Evolutionary conservation across 2,329 filamentous ascomycete genomes (phyloP).

Genomic region (Sporothrix sp.): DNA sequence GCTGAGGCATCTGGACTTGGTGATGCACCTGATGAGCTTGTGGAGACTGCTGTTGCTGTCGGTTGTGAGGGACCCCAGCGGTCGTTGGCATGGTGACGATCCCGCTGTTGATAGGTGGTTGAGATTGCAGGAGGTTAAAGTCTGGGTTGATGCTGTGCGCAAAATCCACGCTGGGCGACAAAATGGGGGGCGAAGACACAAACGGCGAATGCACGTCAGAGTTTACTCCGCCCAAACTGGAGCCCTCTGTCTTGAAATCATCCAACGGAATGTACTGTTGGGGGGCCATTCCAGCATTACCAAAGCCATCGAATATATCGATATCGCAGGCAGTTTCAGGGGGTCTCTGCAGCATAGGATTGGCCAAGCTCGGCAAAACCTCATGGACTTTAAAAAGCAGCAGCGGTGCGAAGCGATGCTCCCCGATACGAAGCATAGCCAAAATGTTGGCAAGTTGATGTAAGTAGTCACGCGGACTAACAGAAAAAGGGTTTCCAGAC

Average conservation of each 20-base stretch:
- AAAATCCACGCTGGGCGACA: slow-evolving; percentile 45
- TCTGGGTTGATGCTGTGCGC: slow-evolving; percentile 32
- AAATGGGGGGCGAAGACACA: slow-evolving; percentile 41
- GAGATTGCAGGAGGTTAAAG: slow-evolving; percentile 44
- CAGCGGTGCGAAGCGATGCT: slow-evolving; percentile 67
- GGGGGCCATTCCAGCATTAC: slow-evolving; percentile 51
- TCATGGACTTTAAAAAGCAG: slow-evolving; percentile 68
- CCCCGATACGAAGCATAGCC: slow-evolving; percentile 61
- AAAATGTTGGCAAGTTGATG: slow-evolving; percentile 59
- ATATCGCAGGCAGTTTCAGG: slow-evolving; percentile 45
- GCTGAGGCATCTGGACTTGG: slow-evolving; percentile 8
- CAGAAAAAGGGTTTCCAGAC: slow-evolving; percentile 50
- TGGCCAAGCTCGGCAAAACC: slow-evolving; percentile 52
- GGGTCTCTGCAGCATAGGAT: slow-evolving; percentile 49
- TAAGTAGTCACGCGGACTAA: slow-evolving; percentile 64
- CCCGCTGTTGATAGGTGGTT: slow-evolving; percentile 28
- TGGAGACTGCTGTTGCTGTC: slow-evolving; percentile 9
- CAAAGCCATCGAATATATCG: slow-evolving; percentile 58
- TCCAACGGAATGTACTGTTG: slow-evolving; percentile 36
- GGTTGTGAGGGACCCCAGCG: background rate
- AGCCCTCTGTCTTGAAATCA: slow-evolving; percentile 39
- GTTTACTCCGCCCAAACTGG: slow-evolving; percentile 28
- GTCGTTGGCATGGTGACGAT: background rate
- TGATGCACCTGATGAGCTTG: slow-evolving; percentile 19
- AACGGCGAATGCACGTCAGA: slow-evolving; percentile 40